Percentiles rank a stretch among this genome's conserved stretches.
Evolutionary conservation across 164 flowering plant species (phyloP).

Genomic region (Piper betle): DNA sequence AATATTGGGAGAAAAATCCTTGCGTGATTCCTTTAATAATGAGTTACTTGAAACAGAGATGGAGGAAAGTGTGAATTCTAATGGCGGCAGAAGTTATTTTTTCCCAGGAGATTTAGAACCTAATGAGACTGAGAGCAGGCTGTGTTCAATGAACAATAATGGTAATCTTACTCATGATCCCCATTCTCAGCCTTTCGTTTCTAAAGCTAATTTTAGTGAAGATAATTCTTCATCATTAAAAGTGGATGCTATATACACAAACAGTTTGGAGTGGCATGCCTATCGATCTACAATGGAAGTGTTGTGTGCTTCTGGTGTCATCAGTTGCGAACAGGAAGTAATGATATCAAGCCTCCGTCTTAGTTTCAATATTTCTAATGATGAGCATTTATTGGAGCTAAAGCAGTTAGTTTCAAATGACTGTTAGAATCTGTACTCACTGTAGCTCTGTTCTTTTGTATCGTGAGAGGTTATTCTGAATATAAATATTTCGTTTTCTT

Average conservation of each 20-base stretch:
- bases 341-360: slow-evolving; percentile 76
- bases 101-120: slow-evolving; percentile 23
- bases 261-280: slow-evolving; percentile 74
- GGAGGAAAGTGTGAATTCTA: slow-evolving; percentile 27
- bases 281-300: slow-evolving; percentile 76
- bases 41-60: slow-evolving; percentile 22
- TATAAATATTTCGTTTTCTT: slow-evolving; percentile 2
- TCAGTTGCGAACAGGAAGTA: slow-evolving; percentile 93
- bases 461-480: slow-evolving; percentile 5
- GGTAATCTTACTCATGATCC: slow-evolving; percentile 26
- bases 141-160: slow-evolving; percentile 80
- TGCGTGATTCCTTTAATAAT: slow-evolving; percentile 34
- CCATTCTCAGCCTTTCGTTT: slow-evolving; percentile 14
- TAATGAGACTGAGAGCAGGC: slow-evolving; percentile 32
- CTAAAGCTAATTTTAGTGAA: slow-evolving; percentile 15
- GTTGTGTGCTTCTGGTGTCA: slow-evolving; percentile 77
- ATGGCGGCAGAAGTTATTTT: slow-evolving; percentile 20
- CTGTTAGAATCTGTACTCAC: slow-evolving; percentile 18
- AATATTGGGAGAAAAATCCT: slow-evolving; percentile 33
- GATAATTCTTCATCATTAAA: slow-evolving; percentile 30
- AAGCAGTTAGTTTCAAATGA: slow-evolving; percentile 55
- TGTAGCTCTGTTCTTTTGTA: slow-evolving; percentile 10
- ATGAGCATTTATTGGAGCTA: slow-evolving; percentile 82
- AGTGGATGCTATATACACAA: slow-evolving; percentile 33
- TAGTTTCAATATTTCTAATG: slow-evolving; percentile 73